Percentiles rank a stretch among this genome's conserved stretches.
Conservation (phyloP, 441 rosid genomes). For the Adansonia grandidieri region DNA sequence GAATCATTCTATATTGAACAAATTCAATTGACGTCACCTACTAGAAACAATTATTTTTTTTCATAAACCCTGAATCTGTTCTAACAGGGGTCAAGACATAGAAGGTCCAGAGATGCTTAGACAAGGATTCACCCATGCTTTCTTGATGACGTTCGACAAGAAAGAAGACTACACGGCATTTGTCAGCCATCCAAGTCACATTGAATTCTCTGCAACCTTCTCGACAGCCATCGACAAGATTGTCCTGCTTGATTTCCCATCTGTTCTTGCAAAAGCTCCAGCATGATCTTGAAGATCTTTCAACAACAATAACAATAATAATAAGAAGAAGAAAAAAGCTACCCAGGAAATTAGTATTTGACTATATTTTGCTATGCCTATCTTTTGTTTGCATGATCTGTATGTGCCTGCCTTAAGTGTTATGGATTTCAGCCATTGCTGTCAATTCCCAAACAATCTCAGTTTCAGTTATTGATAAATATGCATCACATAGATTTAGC, state of each 20-base stretch:
- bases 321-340: neutral
- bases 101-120: conserved; percentile 87
- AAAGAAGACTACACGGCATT: conserved; percentile 74
- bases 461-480: neutral
- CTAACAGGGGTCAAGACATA: conserved; percentile 41
- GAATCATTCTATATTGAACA: neutral
- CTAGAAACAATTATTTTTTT: neutral
- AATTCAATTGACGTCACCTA: neutral
- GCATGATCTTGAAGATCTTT: conserved; percentile 22
- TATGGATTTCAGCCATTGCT: conserved; percentile 5
- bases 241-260: conserved; percentile 68
- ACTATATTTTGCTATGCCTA: neutral
- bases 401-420: neutral
- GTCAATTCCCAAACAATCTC: conserved; percentile 19
- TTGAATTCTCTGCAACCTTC: conserved; percentile 71
- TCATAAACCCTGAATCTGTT: no score
- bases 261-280: conserved; percentile 42
- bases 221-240: conserved; percentile 74
- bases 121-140: conserved; percentile 86
- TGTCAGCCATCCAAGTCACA: conserved; percentile 66
- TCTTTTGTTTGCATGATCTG: conserved; percentile 15
- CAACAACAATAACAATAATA: neutral
- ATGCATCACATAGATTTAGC: conserved; percentile 8
- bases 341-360: no score
- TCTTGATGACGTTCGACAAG: conserved; percentile 72